Evolutionary conservation across 1,139 yeast species (phyloP).

Genomic region (Arxiozyma slooffiae): DNA sequence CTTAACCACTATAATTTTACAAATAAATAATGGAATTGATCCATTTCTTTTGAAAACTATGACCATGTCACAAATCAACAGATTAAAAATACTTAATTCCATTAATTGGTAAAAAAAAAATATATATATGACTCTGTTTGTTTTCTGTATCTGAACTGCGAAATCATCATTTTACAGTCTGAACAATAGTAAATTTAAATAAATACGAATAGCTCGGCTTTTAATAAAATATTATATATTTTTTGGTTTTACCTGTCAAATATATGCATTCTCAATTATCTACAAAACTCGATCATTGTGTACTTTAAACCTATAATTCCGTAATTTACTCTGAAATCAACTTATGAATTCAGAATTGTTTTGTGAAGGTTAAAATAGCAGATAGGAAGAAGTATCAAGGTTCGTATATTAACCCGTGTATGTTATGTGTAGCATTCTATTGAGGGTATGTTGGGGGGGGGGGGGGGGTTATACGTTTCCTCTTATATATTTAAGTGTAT

Average conservation of each 20-base stretch:
- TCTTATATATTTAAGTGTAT: no score
- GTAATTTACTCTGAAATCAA: not conserved
- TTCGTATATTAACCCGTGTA: no score
- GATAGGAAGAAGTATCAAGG: no score
- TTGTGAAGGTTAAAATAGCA: no score
- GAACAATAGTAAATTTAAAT: no score
- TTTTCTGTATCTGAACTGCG: not conserved
- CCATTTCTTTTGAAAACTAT: not conserved
- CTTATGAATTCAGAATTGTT: not conserved
- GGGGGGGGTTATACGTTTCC: not conserved
- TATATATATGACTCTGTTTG: no score
- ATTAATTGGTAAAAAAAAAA: not conserved
- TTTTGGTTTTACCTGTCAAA: not conserved
- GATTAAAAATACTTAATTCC: not conserved
- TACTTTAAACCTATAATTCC: not conserved
- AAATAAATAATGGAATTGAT: not conserved
- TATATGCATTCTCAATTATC: not conserved
- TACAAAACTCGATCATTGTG: not conserved
- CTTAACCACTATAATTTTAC: conserved; percentile 5
- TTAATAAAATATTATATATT: no score
- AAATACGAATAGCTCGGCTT: no score
- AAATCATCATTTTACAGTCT: no score
- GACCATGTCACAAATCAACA: conserved; percentile 2
- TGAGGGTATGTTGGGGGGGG: no score
- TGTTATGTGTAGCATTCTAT: not conserved